A percentile compares a stretch with the other conserved stretches of the same genome.
These are phyloP conservation scores for Ganoderma meredithae DNA, from an alignment of 1,284 basidiomycete genomes.

Conservation along the genomic window DNA sequence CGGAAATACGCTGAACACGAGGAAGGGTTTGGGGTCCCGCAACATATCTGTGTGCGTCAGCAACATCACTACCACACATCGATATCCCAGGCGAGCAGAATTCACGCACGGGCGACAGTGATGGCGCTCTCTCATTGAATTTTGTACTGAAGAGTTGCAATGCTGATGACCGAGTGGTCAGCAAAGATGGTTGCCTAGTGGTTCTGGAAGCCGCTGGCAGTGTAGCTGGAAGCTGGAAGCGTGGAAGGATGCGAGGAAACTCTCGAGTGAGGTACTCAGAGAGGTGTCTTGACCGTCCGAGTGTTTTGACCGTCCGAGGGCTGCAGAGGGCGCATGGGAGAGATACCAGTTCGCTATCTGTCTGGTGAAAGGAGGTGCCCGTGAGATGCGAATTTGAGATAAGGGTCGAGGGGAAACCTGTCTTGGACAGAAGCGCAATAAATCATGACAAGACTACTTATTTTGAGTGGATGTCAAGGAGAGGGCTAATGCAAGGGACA, in stretches of 20 bases:
- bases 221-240: neutral
- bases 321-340: neutral
- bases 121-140: neutral
- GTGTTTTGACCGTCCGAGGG: neutral
- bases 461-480: neutral
- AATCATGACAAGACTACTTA: neutral
- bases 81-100: constrained; percentile 1
- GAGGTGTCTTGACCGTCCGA: neutral
- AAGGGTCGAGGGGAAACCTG: neutral
- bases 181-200: neutral
- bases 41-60: neutral
- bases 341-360: neutral
- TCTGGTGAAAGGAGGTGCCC: neutral
- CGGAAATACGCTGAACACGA: neutral
- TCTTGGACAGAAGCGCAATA: neutral
- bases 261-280: neutral
- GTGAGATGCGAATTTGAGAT: neutral
- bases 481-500: neutral
- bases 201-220: neutral
- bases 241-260: neutral
- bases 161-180: neutral
- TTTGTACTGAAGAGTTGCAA: neutral
- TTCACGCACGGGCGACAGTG: neutral
- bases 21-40: constrained; percentile 1
- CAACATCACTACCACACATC: constrained; percentile 4